Conservation (phyloP, 2,329 filamentous ascomycete genomes). For the Diaporthe capsici region DNA sequence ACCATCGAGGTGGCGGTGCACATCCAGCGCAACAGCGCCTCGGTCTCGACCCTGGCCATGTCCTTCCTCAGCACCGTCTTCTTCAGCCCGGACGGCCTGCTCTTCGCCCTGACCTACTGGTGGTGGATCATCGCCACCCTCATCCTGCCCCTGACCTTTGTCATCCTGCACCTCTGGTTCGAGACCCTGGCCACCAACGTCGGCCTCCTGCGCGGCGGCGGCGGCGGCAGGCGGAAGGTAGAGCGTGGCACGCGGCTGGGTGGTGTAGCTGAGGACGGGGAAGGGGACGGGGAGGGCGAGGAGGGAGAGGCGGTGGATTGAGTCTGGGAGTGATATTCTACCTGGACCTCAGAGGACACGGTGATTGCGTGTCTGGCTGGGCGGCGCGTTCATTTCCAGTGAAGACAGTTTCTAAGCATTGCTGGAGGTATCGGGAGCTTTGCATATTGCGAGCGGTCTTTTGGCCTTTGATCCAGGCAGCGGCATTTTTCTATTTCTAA, state of each 20-base stretch:
- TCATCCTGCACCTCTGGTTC: slow-evolving; percentile 40
- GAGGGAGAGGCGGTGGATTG: background rate
- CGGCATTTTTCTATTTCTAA: background rate
- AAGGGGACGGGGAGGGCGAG: background rate
- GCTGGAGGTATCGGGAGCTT: background rate
- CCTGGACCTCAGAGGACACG: background rate
- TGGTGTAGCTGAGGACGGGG: slow-evolving; percentile 28
- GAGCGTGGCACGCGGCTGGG: slow-evolving; percentile 27
- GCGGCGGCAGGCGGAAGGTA: background rate
- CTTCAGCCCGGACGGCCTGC: slow-evolving; percentile 41
- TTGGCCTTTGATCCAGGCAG: background rate
- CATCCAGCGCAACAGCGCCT: slow-evolving; percentile 39
- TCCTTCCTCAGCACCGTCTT: slow-evolving; percentile 42
- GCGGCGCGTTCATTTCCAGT: background rate
- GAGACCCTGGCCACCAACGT: slow-evolving; percentile 39
- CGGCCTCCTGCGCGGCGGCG: slow-evolving; percentile 22
- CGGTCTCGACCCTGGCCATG: slow-evolving; percentile 39
- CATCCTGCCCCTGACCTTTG: slow-evolving; percentile 38
- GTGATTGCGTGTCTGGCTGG: too few species aligned
- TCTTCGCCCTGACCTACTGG: slow-evolving; percentile 41
- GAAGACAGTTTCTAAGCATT: background rate
- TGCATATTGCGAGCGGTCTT: background rate
- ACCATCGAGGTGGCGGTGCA: slow-evolving; percentile 40
- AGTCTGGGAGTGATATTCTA: too few species aligned
- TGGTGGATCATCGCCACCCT: slow-evolving; percentile 42